Evolutionary conservation across 1,139 yeast species (phyloP), one percentile per base, ranked within the genome.

Genomic region (Yamadazyma aaseri): DNA sequence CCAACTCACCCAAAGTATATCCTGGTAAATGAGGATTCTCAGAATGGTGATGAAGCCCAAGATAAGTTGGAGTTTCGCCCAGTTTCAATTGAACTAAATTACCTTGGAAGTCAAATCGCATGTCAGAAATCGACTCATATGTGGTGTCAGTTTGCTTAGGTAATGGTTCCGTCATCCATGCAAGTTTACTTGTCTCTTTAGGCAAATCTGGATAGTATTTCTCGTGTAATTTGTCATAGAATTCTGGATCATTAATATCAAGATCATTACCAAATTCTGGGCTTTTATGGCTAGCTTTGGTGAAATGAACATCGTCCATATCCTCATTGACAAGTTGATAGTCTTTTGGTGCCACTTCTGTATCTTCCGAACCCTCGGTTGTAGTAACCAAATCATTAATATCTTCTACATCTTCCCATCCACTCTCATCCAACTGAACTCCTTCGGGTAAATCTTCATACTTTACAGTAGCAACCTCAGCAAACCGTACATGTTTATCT

Each of bases 11-110:
- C 16, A 92, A 57, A 0, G 97, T 89, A 56, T 92, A 92, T 0
- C 99, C 99, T 0, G 98, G 96, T 36, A 90, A 69, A 29, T 82
- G 80, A 0, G 97, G 97, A 36, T 82, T 79, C 16, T 84, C 87
- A 0, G 96, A 76, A 56, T 92, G 99, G 55, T 92, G 97, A 50
- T 89, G 97, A 16, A 92, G 71, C 0, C 97, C 99, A 33, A 77
- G 58, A 29, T 73, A 67, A 0, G 84, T 70, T 2, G 76, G 71
- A 3, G 78, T 71, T 6, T 79, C 67, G 11, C 8, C 17, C 3
- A 25, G 17, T 45, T 20, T 67, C 16, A 68, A 52, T 32, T 65
- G 78, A 3, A 92, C 65, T 35, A 92, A 58, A 45, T 86, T 69
- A 6, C 97, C 98, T 38, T 78, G 69, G 57, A 92, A 90, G 51